Evolutionary conservation across 2,329 filamentous ascomycete genomes (phyloP).

Genomic region (Metarhizium humberi): DNA sequence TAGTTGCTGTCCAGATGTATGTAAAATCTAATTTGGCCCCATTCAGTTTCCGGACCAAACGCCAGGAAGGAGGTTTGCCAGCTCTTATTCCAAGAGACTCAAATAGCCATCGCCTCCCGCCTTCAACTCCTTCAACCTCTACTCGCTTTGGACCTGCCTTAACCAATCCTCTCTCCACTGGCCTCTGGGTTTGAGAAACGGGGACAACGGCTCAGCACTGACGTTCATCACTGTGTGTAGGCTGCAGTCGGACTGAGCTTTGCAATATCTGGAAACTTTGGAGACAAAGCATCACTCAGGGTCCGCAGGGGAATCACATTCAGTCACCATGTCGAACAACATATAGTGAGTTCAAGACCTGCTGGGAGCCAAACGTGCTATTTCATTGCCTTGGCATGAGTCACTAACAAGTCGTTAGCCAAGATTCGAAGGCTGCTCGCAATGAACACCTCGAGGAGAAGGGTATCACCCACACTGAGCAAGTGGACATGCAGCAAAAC

Average conservation of each 20-base stretch:
- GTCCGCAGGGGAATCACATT: background rate
- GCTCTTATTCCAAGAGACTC: conserved; percentile 3
- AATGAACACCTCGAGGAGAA: conserved; percentile 18
- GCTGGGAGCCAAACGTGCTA: background rate
- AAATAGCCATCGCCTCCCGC: conserved; percentile 9
- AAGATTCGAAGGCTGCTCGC: conserved; percentile 9
- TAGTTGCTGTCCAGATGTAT: background rate
- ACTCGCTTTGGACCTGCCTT: conserved; percentile 6
- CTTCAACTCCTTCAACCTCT: conserved; percentile 4
- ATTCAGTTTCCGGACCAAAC: background rate
- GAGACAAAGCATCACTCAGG: background rate
- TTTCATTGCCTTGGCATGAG: background rate
- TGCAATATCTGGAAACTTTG: background rate
- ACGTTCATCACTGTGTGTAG: background rate
- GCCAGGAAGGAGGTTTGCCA: conserved; percentile 1
- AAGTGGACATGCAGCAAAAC: conserved; percentile 28
- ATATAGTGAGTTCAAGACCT: conserved; percentile 9
- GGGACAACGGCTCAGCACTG: background rate
- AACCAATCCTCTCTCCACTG: conserved; percentile 4
- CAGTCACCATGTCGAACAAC: conserved; percentile 15
- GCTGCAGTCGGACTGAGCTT: background rate
- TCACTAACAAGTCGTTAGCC: conserved; percentile 4
- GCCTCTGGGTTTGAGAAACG: background rate
- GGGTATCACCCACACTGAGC: conserved; percentile 16
- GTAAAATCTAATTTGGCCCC: background rate